These are phyloP conservation scores for Apiospora hydei DNA, from an alignment of 2,329 filamentous ascomycete species.

Conservation along the genomic window DNA sequence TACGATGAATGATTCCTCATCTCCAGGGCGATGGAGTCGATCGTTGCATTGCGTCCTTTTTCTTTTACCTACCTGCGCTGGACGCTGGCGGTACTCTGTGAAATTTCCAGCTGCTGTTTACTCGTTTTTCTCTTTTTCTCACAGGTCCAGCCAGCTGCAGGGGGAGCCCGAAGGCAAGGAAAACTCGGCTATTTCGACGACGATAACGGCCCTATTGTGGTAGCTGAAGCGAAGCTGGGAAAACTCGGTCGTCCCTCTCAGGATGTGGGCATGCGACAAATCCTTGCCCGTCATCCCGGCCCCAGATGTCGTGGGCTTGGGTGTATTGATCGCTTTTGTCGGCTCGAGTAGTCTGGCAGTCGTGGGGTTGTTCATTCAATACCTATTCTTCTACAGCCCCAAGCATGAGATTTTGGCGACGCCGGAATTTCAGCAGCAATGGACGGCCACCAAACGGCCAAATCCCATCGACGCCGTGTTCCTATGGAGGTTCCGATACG, in stretches of 20 bases:
- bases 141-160: neutral
- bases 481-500: conserved; percentile 32
- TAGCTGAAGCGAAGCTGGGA: neutral
- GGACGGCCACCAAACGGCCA: conserved; percentile 19
- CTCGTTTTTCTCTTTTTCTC: neutral
- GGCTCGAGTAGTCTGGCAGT: conserved; percentile 35
- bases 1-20: neutral
- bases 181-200: neutral
- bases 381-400: conserved; percentile 35
- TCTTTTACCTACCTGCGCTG: conserved; percentile 21
- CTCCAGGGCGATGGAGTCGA: neutral
- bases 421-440: conserved; percentile 9
- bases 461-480: conserved; percentile 36
- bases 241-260: conserved; percentile 15
- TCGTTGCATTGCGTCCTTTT: neutral
- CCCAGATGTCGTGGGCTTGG: conserved; percentile 35
- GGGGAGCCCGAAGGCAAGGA: neutral
- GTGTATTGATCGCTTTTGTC: conserved; percentile 36
- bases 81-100: neutral
- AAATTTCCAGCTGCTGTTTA: neutral
- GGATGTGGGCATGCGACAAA: conserved; percentile 22
- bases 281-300: conserved; percentile 19
- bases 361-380: conserved; percentile 34
- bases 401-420: conserved; percentile 26
- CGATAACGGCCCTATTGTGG: neutral